phyloP scores from a whole-genome alignment of 805 yeast species.

The Kodamaea restingae region DNA sequence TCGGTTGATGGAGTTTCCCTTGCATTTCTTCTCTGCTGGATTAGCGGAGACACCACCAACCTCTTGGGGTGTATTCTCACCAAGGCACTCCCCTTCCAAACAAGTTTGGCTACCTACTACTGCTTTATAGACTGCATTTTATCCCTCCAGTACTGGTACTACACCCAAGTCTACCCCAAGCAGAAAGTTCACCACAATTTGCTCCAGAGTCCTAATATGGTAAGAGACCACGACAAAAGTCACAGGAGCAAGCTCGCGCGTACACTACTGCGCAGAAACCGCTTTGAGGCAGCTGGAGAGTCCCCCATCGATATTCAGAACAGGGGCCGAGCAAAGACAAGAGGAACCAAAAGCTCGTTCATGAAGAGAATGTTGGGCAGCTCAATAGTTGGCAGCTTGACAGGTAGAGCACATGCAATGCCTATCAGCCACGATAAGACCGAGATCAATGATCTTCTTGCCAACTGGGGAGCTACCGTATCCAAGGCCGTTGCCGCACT shows the following conservation, averaged over 20 bases:
- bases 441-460: neutral
- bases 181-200: constrained; percentile 39
- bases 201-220: constrained; percentile 35
- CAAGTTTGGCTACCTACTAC: constrained; percentile 67
- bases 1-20: constrained; percentile 34
- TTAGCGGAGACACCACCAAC: constrained; percentile 42
- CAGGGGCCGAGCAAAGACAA: constrained; percentile 1
- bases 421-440: neutral
- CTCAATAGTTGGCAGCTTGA: constrained; percentile 12
- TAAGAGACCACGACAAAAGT: constrained; percentile 15
- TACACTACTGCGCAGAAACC: constrained; percentile 15
- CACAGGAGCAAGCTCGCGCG: neutral
- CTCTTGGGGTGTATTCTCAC: constrained; percentile 73
- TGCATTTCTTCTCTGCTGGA: constrained; percentile 32
- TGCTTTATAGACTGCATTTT: constrained; percentile 66
- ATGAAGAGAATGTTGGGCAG: constrained; percentile 15
- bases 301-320: constrained; percentile 12
- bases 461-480: neutral
- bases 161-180: constrained; percentile 42
- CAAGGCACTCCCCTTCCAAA: constrained; percentile 76
- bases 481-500: neutral
- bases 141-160: constrained; percentile 68
- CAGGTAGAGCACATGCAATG: constrained; percentile 8
- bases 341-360: constrained; percentile 5
- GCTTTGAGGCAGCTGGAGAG: constrained; percentile 16